A percentile compares a stretch with the other conserved stretches of the same genome.
phyloP scores from a whole-genome alignment of 805 yeast genomes.

The Ogataea paradorogensis region DNA sequence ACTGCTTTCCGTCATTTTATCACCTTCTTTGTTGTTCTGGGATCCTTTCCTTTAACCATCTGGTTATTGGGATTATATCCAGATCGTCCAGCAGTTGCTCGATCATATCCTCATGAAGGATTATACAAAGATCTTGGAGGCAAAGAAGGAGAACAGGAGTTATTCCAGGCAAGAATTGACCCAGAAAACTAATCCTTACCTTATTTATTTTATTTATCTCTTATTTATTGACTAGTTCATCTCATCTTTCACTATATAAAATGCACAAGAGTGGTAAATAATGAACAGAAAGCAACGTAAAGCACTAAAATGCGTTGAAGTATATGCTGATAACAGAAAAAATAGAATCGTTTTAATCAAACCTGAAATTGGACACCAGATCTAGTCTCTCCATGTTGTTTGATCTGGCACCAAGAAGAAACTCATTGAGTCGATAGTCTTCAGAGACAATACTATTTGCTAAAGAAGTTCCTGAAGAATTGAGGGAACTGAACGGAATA shows the following conservation, averaged over 20 bases:
- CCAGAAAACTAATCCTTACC: constrained; percentile 21
- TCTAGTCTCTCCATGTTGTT: constrained; percentile 40
- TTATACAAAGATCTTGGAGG: constrained; percentile 75
- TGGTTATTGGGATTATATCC: constrained; percentile 55
- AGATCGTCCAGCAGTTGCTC: constrained; percentile 71
- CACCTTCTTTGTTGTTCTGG: constrained; percentile 52
- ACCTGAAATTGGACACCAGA: constrained; percentile 38
- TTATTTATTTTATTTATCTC: constrained; percentile 6
- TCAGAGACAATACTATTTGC: constrained; percentile 20
- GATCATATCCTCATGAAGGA: constrained; percentile 74
- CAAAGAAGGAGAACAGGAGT: constrained; percentile 42
- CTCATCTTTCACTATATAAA: not conserved
- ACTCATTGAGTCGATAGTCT: constrained; percentile 44
- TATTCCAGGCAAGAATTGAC: constrained; percentile 43
- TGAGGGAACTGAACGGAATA: constrained; percentile 27
- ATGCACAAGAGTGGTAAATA: constrained; percentile 5
- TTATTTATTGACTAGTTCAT: constrained; percentile 8
- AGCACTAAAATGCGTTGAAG: constrained; percentile 10
- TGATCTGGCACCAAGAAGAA: constrained; percentile 44
- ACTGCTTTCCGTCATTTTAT: constrained; percentile 59
- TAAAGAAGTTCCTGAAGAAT: constrained; percentile 17
- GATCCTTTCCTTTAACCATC: constrained; percentile 39
- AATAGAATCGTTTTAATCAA: constrained; percentile 28
- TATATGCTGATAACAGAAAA: constrained; percentile 10
- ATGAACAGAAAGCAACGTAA: constrained; percentile 12